Evolutionary conservation across 768 basidiomycete genomes (phyloP), one percentile per base, ranked within the genome.

Genomic region (Clitopilus passeckerianus): DNA sequence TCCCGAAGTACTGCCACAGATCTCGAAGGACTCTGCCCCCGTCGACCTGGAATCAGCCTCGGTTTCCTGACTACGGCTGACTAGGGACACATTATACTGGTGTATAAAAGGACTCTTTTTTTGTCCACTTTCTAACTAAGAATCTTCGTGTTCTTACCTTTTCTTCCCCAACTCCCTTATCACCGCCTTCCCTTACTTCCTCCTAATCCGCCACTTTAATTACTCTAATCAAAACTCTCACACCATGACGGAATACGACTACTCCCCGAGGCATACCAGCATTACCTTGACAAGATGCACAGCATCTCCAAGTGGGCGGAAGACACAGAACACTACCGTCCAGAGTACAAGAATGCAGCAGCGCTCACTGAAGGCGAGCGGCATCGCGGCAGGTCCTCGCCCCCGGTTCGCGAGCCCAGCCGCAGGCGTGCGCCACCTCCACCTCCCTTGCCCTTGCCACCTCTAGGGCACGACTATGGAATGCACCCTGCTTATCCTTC

Each of bases 231-330:
- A 1, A 54, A 46, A 33, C 54, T 43, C 27, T 27, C 41, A 46
- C 55, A 57, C 44, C 37, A 67, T 67, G 66, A 67, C 66, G n/a
- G 66, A 67, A 59, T 67, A 66, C 53, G 66, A 66, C 57, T 67
- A 63, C 57, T 66, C 66, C 53, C 67, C 65, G 65, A 67, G 53
- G 65, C 67, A 2, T 62, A 63, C 43, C 63, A 64, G 41, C 60
- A 59, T 41, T 59, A 62, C 34, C 59, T 66, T 18, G 62, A 57
- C 8, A 67, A 61, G 58, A 67, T 67, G 67, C 43, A 58, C 12
- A 58, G 65, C 22, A 62, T 67, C 30, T 63, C 62, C 4, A 61
- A 35, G 54, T 67, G 67, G 65, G 63, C 66, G 5, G 63, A 64
- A 37, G 41, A 59, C 27, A 66, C 65, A 7, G 67, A 67, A 56